Base-by-base conservation (phyloP, 306 rosid species). In the Cercis canadensis region DNA sequence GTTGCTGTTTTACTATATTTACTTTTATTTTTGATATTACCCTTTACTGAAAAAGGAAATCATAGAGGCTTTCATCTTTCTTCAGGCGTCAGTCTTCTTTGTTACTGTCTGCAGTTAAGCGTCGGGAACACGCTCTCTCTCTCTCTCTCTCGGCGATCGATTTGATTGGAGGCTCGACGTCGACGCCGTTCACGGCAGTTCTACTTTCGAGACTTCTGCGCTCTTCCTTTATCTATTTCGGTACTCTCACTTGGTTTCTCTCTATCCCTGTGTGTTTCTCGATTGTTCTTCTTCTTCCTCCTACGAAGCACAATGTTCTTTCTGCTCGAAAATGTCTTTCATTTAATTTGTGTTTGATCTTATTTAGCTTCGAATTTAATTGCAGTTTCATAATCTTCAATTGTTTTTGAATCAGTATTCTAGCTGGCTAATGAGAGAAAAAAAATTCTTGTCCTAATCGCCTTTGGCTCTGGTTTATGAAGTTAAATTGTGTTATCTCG, bases 81-180 rank as follows among this genome's bases (percentile, higher is more conserved):
- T 24, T 24, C 29, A 24, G 29, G 29, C 29, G 29, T 24, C 29
- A 1, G 29, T 24, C 29, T 24, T 24, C 3, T 24, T 24, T 24
- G 29, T 24, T 24, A 24, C 29, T 24, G 29, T 24, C 29, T 24
- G 3, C 29, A 24, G 29, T 24, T 1, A 24, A 24, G 40, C 64
- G 46, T 14, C 31, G 40, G 69, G n/a, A 51, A 47, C 61, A 5
- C 44, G 17, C 7, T 1, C 10, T 5, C 43, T 37, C 2, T 8
- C 7, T 1, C 10, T 5, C 43, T 37, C 2, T 8, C 50, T 11
- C 8, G 66, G 56, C 34, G 49, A 65, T 70, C 34, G 33, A 56
- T 71, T 31, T 19, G 16, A 71, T 57, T 63, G 69, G 73, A 57
- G 74, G 70, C 32, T 47, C 33, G 3, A n/a, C 53, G 6, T 74